Base-by-base conservation (phyloP, 495 filamentous ascomycete species). In the Podospora sp. region DNA sequence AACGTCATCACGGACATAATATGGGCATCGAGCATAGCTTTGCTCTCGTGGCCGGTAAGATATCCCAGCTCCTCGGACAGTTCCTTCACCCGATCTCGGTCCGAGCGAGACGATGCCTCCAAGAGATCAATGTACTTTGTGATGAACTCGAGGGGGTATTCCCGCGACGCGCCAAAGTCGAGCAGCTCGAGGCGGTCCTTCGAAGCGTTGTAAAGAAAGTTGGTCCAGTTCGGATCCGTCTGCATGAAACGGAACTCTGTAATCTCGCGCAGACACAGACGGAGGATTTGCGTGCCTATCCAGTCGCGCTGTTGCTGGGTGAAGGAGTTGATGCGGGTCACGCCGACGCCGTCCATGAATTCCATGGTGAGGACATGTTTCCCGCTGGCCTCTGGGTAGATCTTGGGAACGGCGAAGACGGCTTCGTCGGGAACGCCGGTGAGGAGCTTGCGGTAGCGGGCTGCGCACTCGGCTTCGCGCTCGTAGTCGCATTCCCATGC, bases 211-310 rank as follows among this genome's bases (percentile, higher is more conserved):
- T 91, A 98, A 27, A 98, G 82, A 81, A 99, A 99, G 75, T 99
- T 99, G n/a, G 96, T 98, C 95, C 96, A 99, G 82, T 99, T 99
- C 21, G 95, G 95, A 79, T 99, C 95, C 26, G 95, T 98, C 79
- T 99, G 95, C 95, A 99, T 99, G 83, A 95, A 99, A 52, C 82
- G 86, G 83, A 97, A 99, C 71, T 97, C 92, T 63, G 85, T 87
- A 72, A 98, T 93, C 77, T 99, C 95, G 58, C 94, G 91, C 40
- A 99, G 86, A 73, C 95, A 97, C 20, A 99, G 86, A 12, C 93
- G 91, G 60, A 99, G 84, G 70, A 99, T 91, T 72, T 97, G 92
- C 2, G 91, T 95, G 57, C 95, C 95, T 70, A 93, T 90, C 89
- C 93, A 97, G 82, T 99, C 93, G 60, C 88, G 87, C 72, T 97